Base-by-base conservation (phyloP, 1,284 basidiomycete species). In the Ganoderma boninense region DNA sequence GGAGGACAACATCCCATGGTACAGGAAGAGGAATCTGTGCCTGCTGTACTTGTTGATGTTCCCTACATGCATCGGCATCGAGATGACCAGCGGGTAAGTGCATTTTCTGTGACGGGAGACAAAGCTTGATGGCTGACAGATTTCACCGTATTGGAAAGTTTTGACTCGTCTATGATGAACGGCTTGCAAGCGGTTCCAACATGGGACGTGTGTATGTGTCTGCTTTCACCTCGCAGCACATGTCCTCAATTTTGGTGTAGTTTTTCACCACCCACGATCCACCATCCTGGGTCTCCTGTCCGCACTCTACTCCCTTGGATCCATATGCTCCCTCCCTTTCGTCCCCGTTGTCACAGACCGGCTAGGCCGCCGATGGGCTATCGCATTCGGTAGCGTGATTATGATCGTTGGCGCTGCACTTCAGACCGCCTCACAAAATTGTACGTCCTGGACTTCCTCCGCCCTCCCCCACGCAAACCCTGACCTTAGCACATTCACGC, bases 321-420 rank as follows among this genome's bases (percentile, higher is more conserved):
- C 87, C 0, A 85, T 89, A 52, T 74, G 82, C 13, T 85, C 86
- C 3, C 89, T 89, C 74, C 90, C 90, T 5, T 87, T 92, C 76
- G 86, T 90, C 0, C 91, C 91, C 0, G 90, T 89, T 74, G 73
- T 92, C 29, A 86, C 90, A 40, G 91, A 93, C 75, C 85, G 86
- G 62, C 76, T 91, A 63, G 91, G 91, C 62, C 90, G 91, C 72
- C 85, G 88, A 43, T 79, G 78, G 32, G 84, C 90, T 8, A 86
- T 92, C 59, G 86, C 89, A 77, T 74, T 91, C 49, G 90, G 91
- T 65, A 89, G 89, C 26, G 26, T 75, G 4, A 86, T 92, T 74
- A 92, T 93, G 88, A 85, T 86, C 68, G 80, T 89, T 67, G 90
- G 86, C 54, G 90, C 89, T 20, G 87, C 86, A n/a, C 69, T 93